Evolutionary conservation across 441 rosid genomes (phyloP).

Genomic region (Aleurites moluccanus): DNA sequence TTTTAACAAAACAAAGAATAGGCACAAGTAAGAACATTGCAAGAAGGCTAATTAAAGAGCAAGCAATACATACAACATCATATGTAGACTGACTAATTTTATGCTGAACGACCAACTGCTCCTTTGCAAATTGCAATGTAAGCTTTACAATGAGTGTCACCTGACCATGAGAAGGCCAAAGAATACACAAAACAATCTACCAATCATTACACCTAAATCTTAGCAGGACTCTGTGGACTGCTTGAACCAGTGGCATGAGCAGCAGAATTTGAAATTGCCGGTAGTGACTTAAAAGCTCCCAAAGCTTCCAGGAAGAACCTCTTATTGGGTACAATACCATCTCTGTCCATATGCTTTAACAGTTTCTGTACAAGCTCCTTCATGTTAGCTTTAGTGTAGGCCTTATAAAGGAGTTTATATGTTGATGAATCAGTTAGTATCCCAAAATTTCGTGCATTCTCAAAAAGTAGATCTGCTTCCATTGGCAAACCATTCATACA

Average conservation of each 20-base stretch:
- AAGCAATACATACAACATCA: slow-evolving; percentile 14
- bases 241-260: slow-evolving; percentile 22
- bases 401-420: slow-evolving; percentile 82
- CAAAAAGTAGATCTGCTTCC: slow-evolving; percentile 71
- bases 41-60: background rate
- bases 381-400: slow-evolving; percentile 70
- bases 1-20: background rate
- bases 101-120: background rate
- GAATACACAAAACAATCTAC: slow-evolving; percentile 8
- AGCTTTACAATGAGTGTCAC: slow-evolving; percentile 14
- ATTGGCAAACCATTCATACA: slow-evolving; percentile 55
- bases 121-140: background rate
- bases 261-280: slow-evolving; percentile 38
- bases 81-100: background rate
- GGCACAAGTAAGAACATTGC: background rate
- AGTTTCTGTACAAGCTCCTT: slow-evolving; percentile 70
- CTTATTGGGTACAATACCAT: slow-evolving; percentile 76
- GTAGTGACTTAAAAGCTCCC: slow-evolving; percentile 53
- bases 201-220: slow-evolving; percentile 19
- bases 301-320: slow-evolving; percentile 80
- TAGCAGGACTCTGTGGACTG: slow-evolving; percentile 22
- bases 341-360: slow-evolving; percentile 64
- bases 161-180: slow-evolving; percentile 12
- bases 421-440: slow-evolving; percentile 60
- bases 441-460: slow-evolving; percentile 39